These are phyloP conservation scores for Suzukiozyma palmioleophila DNA, from an alignment of 1,139 yeast genomes.

Conservation along the genomic window DNA sequence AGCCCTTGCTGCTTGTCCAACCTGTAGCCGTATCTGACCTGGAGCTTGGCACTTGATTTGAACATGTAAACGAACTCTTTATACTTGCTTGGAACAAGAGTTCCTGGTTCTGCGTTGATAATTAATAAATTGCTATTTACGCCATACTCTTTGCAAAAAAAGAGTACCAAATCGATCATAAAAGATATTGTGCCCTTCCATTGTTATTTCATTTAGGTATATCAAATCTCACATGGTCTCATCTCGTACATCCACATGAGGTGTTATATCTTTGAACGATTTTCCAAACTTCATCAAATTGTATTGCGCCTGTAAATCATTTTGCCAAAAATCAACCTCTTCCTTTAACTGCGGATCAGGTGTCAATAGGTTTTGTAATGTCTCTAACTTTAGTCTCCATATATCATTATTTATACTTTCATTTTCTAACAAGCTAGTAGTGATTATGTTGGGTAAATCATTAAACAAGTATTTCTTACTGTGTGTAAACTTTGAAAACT, in stretches of 20 bases:
- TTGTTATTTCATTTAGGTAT: too few relatives aligned
- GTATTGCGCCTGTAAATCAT: conserved; percentile 17
- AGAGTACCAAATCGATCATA: too few relatives aligned
- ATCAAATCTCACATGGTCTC: conserved; percentile 13
- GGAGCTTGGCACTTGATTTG: too few relatives aligned
- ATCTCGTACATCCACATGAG: conserved; percentile 28
- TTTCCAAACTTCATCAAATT: conserved; percentile 30
- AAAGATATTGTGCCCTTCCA: too few relatives aligned
- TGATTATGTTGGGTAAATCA: conserved; percentile 24
- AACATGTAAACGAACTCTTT: too few relatives aligned
- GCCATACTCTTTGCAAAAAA: too few relatives aligned
- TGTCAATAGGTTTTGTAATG: conserved; percentile 22
- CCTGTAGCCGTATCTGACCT: too few relatives aligned
- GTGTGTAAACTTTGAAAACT: conserved; percentile 19
- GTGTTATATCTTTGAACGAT: conserved; percentile 17
- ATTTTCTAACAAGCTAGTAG: conserved; percentile 16
- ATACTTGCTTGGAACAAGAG: too few relatives aligned
- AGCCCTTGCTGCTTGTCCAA: too few relatives aligned
- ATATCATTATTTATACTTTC: conserved; percentile 19
- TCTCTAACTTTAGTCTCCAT: conserved; percentile 23
- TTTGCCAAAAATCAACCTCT: conserved; percentile 22
- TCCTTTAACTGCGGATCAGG: conserved; percentile 14
- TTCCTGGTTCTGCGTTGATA: too few relatives aligned
- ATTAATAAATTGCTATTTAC: too few relatives aligned
- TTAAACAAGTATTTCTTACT: conserved; percentile 23